These are phyloP conservation scores for Eutrema heterophyllum DNA, from an alignment of 345 rosid species.

Conservation along the genomic window DNA sequence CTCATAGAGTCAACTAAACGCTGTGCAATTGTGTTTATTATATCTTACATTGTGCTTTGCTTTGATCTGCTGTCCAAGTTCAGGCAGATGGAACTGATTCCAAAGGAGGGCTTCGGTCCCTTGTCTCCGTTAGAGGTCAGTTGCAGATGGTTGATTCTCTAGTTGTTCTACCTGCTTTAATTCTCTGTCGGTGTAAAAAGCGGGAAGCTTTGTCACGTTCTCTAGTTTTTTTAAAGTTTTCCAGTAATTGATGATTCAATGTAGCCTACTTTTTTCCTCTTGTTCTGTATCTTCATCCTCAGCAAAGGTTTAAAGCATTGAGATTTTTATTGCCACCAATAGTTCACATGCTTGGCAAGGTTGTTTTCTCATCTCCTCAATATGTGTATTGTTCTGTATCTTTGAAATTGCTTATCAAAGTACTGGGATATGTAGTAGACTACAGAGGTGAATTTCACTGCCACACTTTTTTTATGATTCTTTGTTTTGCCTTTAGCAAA, in stretches of 20 bases:
- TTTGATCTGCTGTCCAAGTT: constrained; percentile 13
- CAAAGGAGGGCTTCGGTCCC: constrained; percentile 48
- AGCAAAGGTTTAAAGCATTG: neutral
- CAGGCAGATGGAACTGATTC: constrained; percentile 43
- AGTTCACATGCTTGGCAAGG: neutral
- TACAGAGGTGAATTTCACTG: neutral
- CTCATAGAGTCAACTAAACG: neutral
- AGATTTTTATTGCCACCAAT: neutral
- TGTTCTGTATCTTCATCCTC: neutral
- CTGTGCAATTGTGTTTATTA: neutral
- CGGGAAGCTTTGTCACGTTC: too few species aligned
- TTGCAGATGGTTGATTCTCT: constrained; percentile 2
- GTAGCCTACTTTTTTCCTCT: neutral
- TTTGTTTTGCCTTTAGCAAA: neutral
- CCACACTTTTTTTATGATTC: neutral
- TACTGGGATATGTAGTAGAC: neutral
- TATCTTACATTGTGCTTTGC: neutral
- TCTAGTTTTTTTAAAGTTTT: neutral
- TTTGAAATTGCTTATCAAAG: neutral
- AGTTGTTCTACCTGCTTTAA: neutral
- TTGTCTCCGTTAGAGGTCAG: constrained; percentile 50
- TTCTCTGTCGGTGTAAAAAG: neutral
- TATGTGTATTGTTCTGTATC: neutral
- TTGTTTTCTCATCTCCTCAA: neutral
- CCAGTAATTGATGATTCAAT: neutral